These are phyloP conservation scores for Biscutella auriculata DNA, from an alignment of 441 rosid genomes.

Conservation along the genomic window DNA sequence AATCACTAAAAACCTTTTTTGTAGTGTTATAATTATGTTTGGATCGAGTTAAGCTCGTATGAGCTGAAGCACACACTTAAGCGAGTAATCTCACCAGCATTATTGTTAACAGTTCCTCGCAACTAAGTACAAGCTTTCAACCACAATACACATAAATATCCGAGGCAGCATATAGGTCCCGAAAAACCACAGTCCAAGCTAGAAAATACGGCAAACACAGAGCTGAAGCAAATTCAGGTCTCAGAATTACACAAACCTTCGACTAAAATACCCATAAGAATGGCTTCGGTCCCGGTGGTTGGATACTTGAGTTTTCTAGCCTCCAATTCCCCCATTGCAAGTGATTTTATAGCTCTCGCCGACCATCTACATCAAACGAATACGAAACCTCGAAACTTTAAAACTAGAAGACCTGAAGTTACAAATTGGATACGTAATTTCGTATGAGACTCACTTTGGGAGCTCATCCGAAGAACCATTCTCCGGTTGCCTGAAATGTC, in stretches of 20 bases:
- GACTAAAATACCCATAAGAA: conserved; percentile 76
- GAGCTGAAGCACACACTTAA: neutral
- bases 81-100: neutral
- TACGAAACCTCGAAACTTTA: neutral
- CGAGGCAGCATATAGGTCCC: neutral
- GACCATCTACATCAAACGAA: conserved; percentile 56
- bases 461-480: conserved; percentile 32
- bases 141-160: neutral
- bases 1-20: neutral
- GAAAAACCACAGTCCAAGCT: neutral
- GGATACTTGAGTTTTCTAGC: conserved; percentile 87
- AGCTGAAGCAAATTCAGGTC: neutral
- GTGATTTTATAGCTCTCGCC: conserved; percentile 70
- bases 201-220: neutral
- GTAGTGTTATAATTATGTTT: neutral
- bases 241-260: conserved; percentile 52
- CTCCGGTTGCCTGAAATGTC: conserved; percentile 41
- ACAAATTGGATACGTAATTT: neutral
- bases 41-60: neutral
- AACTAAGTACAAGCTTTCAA: neutral
- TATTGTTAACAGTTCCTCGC: neutral
- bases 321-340: conserved; percentile 69
- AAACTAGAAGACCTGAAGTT: neutral
- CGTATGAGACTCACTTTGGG: conserved; percentile 44
- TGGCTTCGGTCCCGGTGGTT: conserved; percentile 64